Conservation (phyloP, 139 green algal genomes). For the Chlorella sp. region DNA sequence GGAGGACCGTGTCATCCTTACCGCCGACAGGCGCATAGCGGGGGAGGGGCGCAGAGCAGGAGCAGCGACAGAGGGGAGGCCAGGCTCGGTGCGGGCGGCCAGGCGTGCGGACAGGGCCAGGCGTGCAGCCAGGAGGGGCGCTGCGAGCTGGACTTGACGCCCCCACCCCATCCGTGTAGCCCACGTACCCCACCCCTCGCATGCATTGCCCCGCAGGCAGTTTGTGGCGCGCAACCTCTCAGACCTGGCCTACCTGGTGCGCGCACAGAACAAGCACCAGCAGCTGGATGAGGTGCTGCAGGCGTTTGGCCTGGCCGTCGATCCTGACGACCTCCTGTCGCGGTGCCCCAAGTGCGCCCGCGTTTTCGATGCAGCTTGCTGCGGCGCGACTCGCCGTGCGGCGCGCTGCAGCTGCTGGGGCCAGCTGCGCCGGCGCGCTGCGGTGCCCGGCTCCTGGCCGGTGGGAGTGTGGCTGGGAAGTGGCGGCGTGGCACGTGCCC, state of each 20-base stretch:
- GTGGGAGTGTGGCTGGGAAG: not conserved
- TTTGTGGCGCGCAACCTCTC: too few species aligned
- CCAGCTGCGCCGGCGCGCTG: not conserved
- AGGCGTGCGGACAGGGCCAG: too few species aligned
- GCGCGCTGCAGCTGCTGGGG: not conserved
- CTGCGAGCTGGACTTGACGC: not conserved
- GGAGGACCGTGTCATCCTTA: conserved; percentile 54
- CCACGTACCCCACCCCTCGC: not conserved
- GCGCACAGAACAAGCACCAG: conserved; percentile 37
- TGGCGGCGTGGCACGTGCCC: not conserved
- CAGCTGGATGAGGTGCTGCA: conserved; percentile 55
- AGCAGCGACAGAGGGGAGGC: too few species aligned
- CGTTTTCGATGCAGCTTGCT: not conserved
- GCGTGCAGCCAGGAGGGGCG: not conserved
- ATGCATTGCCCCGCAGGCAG: too few species aligned
- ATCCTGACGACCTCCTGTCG: conserved; percentile 34
- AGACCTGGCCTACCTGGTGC: conserved; percentile 49
- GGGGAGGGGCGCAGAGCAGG: conserved; percentile 10
- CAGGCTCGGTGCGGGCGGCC: too few species aligned
- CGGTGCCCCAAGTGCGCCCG: conserved; percentile 19
- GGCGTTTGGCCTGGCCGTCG: conserved; percentile 31
- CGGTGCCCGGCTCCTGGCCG: not conserved
- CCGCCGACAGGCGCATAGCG: conserved; percentile 46
- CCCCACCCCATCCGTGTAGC: not conserved
- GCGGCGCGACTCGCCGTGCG: not conserved